These are phyloP conservation scores for Mallotus repandus DNA, from an alignment of 441 rosid genomes.

Conservation along the genomic window DNA sequence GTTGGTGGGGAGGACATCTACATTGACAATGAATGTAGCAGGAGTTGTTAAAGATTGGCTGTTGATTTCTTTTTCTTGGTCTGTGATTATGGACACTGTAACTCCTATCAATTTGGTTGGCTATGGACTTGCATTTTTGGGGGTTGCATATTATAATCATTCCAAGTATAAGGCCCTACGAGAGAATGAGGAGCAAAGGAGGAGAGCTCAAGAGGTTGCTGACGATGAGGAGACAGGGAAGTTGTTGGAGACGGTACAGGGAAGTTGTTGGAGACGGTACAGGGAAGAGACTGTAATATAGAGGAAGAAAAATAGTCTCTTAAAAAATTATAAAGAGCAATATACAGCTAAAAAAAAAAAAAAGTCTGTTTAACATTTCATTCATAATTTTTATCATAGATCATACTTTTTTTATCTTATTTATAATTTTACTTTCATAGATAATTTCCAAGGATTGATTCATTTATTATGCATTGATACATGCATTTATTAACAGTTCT, in stretches of 20 bases:
- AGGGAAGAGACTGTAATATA: slow-evolving; percentile 23
- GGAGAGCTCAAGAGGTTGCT: slow-evolving; percentile 49
- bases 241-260: slow-evolving; percentile 57
- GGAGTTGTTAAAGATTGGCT: slow-evolving; percentile 96
- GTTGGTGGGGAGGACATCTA: slow-evolving; percentile 90
- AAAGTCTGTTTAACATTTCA: too few species aligned
- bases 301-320: too few species aligned
- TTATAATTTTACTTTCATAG: too few species aligned
- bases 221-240: slow-evolving; percentile 69
- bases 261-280: too few species aligned
- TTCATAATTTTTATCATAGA: too few species aligned
- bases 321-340: too few species aligned
- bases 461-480: too few species aligned
- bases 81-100: slow-evolving; percentile 86
- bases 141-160: slow-evolving; percentile 84
- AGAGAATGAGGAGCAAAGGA: slow-evolving; percentile 66
- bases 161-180: slow-evolving; percentile 61
- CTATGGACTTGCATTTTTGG: slow-evolving; percentile 77
- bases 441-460: too few species aligned
- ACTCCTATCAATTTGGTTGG: slow-evolving; percentile 79
- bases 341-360: too few species aligned
- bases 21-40: slow-evolving; percentile 94
- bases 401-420: too few species aligned
- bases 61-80: slow-evolving; percentile 90
- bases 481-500: too few species aligned